phyloP scores from a whole-genome alignment of 345 rosid genomes.

The Salix udensis region DNA sequence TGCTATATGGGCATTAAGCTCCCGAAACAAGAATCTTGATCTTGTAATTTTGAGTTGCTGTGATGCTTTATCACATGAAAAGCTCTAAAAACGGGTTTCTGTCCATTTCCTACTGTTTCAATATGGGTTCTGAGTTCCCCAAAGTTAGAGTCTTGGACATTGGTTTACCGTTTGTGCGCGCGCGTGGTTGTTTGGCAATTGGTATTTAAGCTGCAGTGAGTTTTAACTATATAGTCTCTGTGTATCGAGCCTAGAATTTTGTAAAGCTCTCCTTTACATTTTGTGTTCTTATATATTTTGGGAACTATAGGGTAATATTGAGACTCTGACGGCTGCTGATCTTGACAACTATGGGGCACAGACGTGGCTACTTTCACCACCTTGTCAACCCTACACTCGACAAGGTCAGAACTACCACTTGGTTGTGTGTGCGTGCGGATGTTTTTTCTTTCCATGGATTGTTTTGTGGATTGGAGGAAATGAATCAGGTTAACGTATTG shows the following conservation, averaged over 20 bases:
- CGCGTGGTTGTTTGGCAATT: too few relatives aligned
- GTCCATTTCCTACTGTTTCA: too few relatives aligned
- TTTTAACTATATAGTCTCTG: not conserved
- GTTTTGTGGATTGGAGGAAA: slow-evolving; percentile 6
- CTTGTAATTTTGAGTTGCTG: too few relatives aligned
- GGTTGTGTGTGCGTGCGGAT: not conserved
- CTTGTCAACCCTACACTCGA: slow-evolving; percentile 95
- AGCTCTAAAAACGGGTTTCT: too few relatives aligned
- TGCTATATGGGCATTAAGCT: too few relatives aligned
- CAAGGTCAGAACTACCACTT: slow-evolving; percentile 51
- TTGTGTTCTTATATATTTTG: not conserved
- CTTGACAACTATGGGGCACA: slow-evolving; percentile 64
- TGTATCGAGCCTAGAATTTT: not conserved
- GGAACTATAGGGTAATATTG: slow-evolving; percentile 70
- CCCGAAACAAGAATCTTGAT: too few relatives aligned
- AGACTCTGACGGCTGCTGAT: slow-evolving; percentile 70
- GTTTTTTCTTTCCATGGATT: not conserved
- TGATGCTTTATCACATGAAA: too few relatives aligned
- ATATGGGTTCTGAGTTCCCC: too few relatives aligned
- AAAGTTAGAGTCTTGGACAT: too few relatives aligned
- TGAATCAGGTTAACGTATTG: slow-evolving; percentile 10
- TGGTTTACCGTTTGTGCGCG: too few relatives aligned
- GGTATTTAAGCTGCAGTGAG: not conserved
- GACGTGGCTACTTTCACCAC: slow-evolving; percentile 97
- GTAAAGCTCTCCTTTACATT: not conserved